Base-by-base conservation (phyloP, 2,329 filamentous ascomycete genomes). In the Phymatotrichopsis omnivora region DNA sequence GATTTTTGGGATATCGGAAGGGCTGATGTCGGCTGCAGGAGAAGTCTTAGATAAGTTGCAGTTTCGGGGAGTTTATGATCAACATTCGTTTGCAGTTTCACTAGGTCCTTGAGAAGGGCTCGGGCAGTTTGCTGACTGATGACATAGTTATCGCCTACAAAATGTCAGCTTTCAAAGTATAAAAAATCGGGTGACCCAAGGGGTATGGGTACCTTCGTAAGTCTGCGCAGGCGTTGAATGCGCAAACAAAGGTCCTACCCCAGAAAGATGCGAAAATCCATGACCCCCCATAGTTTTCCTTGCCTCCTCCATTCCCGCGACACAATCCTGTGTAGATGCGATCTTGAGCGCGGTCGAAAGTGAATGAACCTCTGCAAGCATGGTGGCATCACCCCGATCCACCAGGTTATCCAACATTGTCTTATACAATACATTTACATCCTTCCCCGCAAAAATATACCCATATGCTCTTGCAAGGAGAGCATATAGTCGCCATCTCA, bases 241-340 rank as follows among this genome's bases (percentile, higher is more conserved):
- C 22, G 80, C 71, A 57, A 85, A 86, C 72, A 75, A 82, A 14
- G 73, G 66, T 1, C 80, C 81, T 55, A 87, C 83, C n/a, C 82
- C 82, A 43, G 76, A 76, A 66, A 85, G 84, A 58, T 72, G 76
- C 43, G 72, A 78, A 67, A 85, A 66, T 1, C 64, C 64, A 41
- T 66, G 63, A 2, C 63, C 64, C 28, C 64, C 64, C 41, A 63
- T 64, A 27, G 58, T 53, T 53, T 61, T 64, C 12, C 63, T 55
- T 7, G 59, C 58, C 22, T 64, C 62, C 44, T 65, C 64, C 2
- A 62, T 57, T 2, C 61, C 61, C 17, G 53, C 54, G 2, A 51
- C 43, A 14, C 58, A 58, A 17, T 58, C 54, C 27, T 52, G 51
- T 2, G 56, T 59, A 25, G 49, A 44, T 54, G 58, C 60, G 7